Evolutionary conservation across 2,329 filamentous ascomycete genomes (phyloP).

Genomic region (Zalaria sp.): DNA sequence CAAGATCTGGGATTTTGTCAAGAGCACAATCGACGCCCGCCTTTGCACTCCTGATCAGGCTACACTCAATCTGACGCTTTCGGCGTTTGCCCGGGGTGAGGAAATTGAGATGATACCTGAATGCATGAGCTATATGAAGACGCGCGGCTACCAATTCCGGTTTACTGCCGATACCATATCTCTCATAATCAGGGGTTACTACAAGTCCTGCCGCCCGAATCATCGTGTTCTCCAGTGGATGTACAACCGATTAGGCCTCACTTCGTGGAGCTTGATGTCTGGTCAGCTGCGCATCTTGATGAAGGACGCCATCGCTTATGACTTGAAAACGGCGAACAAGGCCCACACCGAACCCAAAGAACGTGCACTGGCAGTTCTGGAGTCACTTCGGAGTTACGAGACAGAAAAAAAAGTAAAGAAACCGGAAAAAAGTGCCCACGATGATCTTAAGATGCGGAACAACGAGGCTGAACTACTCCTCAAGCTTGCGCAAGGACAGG

Average conservation of each 20-base stretch:
- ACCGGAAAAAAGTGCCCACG: too few species aligned
- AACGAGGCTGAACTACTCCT: too few species aligned
- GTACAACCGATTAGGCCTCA: not conserved
- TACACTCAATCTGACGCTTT: not conserved
- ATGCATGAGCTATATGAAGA: not conserved
- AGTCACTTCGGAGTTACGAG: too few species aligned
- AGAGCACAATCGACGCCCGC: not conserved
- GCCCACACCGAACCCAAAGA: too few species aligned
- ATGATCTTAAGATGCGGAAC: too few species aligned
- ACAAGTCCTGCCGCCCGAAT: not conserved
- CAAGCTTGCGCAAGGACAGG: too few species aligned
- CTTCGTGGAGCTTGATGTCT: not conserved
- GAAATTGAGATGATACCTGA: not conserved
- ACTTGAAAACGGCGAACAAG: not conserved
- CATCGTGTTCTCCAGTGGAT: not conserved
- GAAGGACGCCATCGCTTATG: not conserved
- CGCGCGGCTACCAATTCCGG: not conserved
- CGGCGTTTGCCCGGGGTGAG: not conserved
- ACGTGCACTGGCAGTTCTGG: too few species aligned
- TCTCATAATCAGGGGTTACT: not conserved
- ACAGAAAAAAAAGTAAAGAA: too few species aligned
- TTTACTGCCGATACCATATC: not conserved
- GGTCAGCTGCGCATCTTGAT: not conserved
- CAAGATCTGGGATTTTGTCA: not conserved
- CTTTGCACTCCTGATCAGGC: not conserved